Evolutionary conservation across 106 monocot species (phyloP).

Genomic region (Apostasia shenzhenica): DNA sequence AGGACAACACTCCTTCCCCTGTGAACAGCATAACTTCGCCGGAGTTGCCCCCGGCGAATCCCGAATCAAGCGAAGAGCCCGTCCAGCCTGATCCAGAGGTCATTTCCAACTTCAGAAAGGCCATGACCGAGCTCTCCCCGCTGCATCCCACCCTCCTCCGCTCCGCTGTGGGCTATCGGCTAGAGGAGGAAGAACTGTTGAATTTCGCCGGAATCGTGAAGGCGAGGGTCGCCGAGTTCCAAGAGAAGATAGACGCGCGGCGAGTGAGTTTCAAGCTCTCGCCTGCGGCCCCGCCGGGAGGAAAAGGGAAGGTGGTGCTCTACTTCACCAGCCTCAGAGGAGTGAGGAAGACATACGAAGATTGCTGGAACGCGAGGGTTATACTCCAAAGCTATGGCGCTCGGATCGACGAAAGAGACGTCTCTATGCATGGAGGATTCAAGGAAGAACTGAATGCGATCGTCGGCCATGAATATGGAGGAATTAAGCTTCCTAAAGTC

Average conservation of each 20-base stretch:
- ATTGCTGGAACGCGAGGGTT: constrained; percentile 30
- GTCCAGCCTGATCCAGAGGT: constrained; percentile 46
- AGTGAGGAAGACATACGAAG: constrained; percentile 65
- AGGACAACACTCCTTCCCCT: constrained; percentile 21
- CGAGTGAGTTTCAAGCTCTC: constrained; percentile 6
- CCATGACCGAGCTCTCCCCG: constrained; percentile 24
- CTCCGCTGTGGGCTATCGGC: not conserved
- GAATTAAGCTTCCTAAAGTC: constrained; percentile 41
- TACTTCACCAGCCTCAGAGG: constrained; percentile 81
- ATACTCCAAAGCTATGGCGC: constrained; percentile 52
- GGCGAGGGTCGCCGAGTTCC: constrained; percentile 43
- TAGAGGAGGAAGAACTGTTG: no score
- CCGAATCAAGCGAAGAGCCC: constrained; percentile 1
- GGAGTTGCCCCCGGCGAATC: not conserved
- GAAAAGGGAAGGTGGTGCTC: constrained; percentile 42
- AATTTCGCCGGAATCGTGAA: constrained; percentile 39
- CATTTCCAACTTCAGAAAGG: constrained; percentile 31
- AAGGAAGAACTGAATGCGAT: constrained; percentile 55
- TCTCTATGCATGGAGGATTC: constrained; percentile 64
- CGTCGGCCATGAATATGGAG: constrained; percentile 22
- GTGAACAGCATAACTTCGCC: not conserved
- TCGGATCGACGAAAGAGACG: constrained; percentile 66
- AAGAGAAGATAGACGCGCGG: constrained; percentile 57
- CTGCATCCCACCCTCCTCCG: not conserved
- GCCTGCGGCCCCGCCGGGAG: not conserved